Conservation (phyloP, 768 basidiomycete species). For the Podaxis pistillaris region DNA sequence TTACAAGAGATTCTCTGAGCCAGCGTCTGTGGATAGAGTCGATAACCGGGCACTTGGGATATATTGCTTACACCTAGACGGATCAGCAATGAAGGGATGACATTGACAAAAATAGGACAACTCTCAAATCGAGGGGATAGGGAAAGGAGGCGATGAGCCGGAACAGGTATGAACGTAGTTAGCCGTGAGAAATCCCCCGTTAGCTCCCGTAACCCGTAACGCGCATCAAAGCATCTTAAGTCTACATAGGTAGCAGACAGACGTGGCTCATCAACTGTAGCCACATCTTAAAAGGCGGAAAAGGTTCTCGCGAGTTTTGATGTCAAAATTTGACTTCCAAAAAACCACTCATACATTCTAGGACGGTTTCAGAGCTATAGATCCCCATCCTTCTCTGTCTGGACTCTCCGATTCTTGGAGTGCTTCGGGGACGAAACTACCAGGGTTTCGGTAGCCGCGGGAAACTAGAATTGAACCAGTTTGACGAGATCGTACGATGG, state of each 20-base stretch:
- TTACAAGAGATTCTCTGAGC: slow-evolving; percentile 32
- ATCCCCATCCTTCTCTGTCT: slow-evolving; percentile 6
- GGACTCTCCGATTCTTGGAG: slow-evolving; percentile 50
- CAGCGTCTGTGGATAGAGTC: slow-evolving; percentile 47
- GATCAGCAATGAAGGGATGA: slow-evolving; percentile 78
- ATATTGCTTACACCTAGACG: slow-evolving; percentile 75
- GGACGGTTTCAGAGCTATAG: slow-evolving; percentile 37
- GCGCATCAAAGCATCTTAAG: background rate
- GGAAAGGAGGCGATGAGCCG: slow-evolving; percentile 55
- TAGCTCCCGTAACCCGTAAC: background rate
- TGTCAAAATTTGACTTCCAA: background rate
- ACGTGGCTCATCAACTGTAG: slow-evolving; percentile 63
- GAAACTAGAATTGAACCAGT: slow-evolving; percentile 57
- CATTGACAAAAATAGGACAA: slow-evolving; percentile 74
- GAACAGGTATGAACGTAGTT: slow-evolving; percentile 74
- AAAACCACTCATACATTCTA: slow-evolving; percentile 53
- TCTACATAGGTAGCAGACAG: slow-evolving; percentile 22
- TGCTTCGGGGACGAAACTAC: slow-evolving; percentile 69
- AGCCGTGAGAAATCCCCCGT: slow-evolving; percentile 35
- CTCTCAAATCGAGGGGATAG: slow-evolving; percentile 54
- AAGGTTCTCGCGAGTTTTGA: slow-evolving; percentile 70
- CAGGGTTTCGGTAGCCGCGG: slow-evolving; percentile 66
- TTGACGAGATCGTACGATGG: slow-evolving; percentile 71
- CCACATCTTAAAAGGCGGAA: slow-evolving; percentile 82
- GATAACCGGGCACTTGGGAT: slow-evolving; percentile 44